Base-by-base conservation (phyloP, 169 alveolate genomes). In the Plasmodium falciparum region DNA sequence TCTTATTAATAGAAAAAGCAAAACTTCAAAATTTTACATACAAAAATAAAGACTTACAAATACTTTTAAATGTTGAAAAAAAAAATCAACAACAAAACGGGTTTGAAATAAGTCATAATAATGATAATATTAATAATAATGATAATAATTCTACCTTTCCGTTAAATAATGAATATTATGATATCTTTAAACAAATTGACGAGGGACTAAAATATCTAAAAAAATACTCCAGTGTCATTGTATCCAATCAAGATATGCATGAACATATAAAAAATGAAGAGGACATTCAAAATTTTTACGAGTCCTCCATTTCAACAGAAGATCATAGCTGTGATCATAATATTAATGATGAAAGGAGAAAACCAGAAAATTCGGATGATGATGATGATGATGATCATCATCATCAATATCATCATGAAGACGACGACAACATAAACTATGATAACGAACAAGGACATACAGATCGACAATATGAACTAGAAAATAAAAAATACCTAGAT, bases 1-100 rank as follows among this genome's bases (percentile, higher is more conserved):
- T 85, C 12, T 74, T 85, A 49, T 65, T 85, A 17, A 17, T 85
- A 50, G 91, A 85, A 63, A 85, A 61, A 45, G 91, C 91, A 6
- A 85, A 85, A 61, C 47, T 85, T 33, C 58, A 17, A 6, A 45
- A 70, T 17, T 65, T 22, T 71, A 74, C 75, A 12, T 85, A 85
- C 66, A 85, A 71, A 26, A 85, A 59, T 54, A 59, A 85, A 71
- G 76, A 85, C 7, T 63, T 85, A 8, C 91, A 85, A 71, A 71
- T 72, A 1, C 50, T 85, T 13, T 11, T 85, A 5, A 63, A 85
- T 29, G 12, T 66, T 0, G 91, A 85, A 56, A 70, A 71, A 59
- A 85, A 59, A 1, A 20, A 17, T 11, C n/a, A 33, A 33, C 47
- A 20, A 20, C 50, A 24, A 12, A 47, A 43, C 15, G 17, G n/a